Evolutionary conservation across 768 basidiomycete genomes (phyloP).

Genomic region (Boletus edulis): DNA sequence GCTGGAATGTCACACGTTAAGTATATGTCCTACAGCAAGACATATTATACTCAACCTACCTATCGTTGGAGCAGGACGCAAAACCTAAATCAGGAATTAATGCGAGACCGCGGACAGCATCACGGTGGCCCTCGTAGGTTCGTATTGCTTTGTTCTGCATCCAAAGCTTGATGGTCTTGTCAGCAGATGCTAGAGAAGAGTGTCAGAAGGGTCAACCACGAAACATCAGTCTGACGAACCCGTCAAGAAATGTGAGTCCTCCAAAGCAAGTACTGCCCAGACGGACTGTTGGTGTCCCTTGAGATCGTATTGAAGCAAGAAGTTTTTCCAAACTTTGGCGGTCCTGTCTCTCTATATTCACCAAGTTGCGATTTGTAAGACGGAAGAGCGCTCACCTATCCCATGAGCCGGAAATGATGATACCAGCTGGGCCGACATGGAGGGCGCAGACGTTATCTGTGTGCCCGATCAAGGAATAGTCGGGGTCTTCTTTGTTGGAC

Average conservation of each 20-base stretch:
- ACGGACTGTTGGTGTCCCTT: conserved; percentile 89
- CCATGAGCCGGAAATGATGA: conserved; percentile 95
- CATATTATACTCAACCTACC: conserved; percentile 40
- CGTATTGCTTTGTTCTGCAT: conserved; percentile 67
- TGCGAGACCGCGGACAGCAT: conserved; percentile 86
- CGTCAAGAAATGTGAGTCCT: conserved; percentile 75
- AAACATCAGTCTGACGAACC: conserved; percentile 44
- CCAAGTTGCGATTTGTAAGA: not conserved
- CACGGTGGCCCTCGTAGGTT: conserved; percentile 83
- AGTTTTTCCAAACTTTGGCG: conserved; percentile 91
- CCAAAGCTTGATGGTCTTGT: conserved; percentile 93
- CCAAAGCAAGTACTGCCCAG: conserved; percentile 86
- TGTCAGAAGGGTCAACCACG: conserved; percentile 4
- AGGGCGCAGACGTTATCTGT: conserved; percentile 88
- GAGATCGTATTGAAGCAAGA: conserved; percentile 67
- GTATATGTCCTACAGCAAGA: not conserved
- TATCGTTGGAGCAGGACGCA: conserved; percentile 94
- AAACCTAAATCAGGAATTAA: conserved; percentile 85
- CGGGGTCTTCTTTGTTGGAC: conserved; percentile 63
- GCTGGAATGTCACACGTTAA: conserved; percentile 39
- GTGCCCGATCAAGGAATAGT: conserved; percentile 84
- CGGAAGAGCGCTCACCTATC: conserved; percentile 64
- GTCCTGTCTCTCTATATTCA: conserved; percentile 52
- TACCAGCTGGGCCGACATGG: conserved; percentile 63
- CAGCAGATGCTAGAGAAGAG: conserved; percentile 72